Evolutionary conservation across 805 yeast species (phyloP), one percentile per base, ranked within the genome.

Genomic region (Dipodascopsis uninucleata): DNA sequence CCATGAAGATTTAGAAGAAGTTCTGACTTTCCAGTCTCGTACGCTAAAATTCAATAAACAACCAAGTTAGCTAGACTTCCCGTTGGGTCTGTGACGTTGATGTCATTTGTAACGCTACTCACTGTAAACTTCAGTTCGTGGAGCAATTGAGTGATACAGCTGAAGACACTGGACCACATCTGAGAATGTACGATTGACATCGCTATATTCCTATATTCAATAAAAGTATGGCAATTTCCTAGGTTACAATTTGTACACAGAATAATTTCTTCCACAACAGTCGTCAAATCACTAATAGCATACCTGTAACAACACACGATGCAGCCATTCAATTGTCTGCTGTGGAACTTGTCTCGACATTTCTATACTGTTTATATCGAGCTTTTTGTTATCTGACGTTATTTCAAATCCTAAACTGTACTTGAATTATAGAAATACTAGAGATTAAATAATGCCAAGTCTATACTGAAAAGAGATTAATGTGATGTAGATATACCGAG

Each of bases 1-100:
- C 96, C 96, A 54, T 73, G 73, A 1, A 89, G 49, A 48, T 80
- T 79, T 8, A 88, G 66, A 38, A 87, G 66, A 16, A 87, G 69
- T 17, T 73, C 70, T 1, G 82, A 69, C 9, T 60, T 61, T 1
- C 96, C 96, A 1, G 67, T 54, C n/a, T 71, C 72, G 41, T 72
- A 65, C 1, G 83, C 64, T 58, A 23, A 9, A 14, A 24, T 17
- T 25, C 37, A 7, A 21, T 14, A 5, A 39, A 4, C 29, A 7
- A 6, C 36, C 21, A 14, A 23, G 8, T 10, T 4, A 9, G 22
- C 31, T 41, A n/a, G 20, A 26, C 10, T 6, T 17, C 26, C 17
- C n/a, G 12, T 12, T 20, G 25, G 8, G n/a, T 3, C 16, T 16
- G 5, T 18, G 17, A 6, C 7, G 24, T 32, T 7, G 20, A 24